Evolutionary conservation across 805 yeast genomes (phyloP).

Genomic region (Candida boidinii): DNA sequence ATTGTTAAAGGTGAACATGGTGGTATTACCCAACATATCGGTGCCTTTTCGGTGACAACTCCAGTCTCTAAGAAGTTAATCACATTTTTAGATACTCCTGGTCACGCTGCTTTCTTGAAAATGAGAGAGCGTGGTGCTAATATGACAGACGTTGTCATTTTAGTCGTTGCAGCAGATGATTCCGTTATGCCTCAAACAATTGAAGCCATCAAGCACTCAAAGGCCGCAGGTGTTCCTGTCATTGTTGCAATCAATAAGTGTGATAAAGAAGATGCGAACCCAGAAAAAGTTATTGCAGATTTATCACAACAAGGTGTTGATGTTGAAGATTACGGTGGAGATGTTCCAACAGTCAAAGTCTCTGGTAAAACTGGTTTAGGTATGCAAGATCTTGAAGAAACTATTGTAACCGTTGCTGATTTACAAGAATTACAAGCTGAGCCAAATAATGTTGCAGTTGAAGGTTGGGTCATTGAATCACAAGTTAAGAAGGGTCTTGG

Average conservation of each 20-base stretch:
- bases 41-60: constrained; percentile 87
- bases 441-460: constrained; percentile 41
- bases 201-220: constrained; percentile 92
- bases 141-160: constrained; percentile 82
- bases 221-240: constrained; percentile 69
- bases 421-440: constrained; percentile 69
- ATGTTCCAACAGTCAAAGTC: constrained; percentile 78
- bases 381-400: constrained; percentile 85
- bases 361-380: constrained; percentile 87
- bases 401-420: constrained; percentile 78
- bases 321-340: constrained; percentile 93
- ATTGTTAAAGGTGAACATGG: constrained; percentile 84
- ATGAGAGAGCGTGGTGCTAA: constrained; percentile 97
- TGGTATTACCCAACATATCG: constrained; percentile 96
- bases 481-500: constrained; percentile 78
- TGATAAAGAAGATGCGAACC: constrained; percentile 69
- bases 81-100: constrained; percentile 94
- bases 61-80: constrained; percentile 66
- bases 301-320: constrained; percentile 70
- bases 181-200: constrained; percentile 96
- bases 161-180: constrained; percentile 96
- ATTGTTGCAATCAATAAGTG: constrained; percentile 92
- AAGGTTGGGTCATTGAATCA: constrained; percentile 89
- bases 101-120: constrained; percentile 93
- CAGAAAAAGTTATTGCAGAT: constrained; percentile 72